Conservation (phyloP, 2,329 filamentous ascomycete genomes). For the Ilyonectria robusta region DNA sequence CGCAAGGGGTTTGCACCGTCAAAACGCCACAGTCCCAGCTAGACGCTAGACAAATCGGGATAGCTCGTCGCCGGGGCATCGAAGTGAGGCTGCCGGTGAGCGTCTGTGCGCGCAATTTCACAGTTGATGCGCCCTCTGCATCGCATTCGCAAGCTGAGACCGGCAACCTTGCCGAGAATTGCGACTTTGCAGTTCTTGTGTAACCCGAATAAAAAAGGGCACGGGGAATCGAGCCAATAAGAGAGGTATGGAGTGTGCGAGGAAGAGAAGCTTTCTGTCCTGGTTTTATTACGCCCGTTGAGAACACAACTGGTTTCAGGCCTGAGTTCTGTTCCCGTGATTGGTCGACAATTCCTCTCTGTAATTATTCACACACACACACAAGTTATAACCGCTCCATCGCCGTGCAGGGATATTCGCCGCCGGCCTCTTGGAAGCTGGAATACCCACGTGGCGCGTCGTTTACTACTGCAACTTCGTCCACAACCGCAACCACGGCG, state of each 20-base stretch:
- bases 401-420: not conserved
- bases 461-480: not conserved
- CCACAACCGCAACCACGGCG: not conserved
- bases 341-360: too few species aligned
- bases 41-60: not conserved
- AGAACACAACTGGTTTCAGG: too few species aligned
- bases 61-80: not conserved
- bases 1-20: not conserved
- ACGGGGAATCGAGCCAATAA: too few species aligned
- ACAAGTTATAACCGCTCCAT: too few species aligned
- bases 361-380: too few species aligned
- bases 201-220: not conserved
- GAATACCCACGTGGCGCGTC: not conserved
- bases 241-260: too few species aligned
- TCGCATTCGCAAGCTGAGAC: not conserved
- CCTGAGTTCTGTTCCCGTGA: too few species aligned
- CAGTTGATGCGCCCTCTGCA: not conserved
- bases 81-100: not conserved
- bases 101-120: not conserved
- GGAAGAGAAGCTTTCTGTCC: too few species aligned
- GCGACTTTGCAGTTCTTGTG: not conserved
- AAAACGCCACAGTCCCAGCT: not conserved
- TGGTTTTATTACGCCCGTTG: too few species aligned
- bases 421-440: not conserved
- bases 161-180: not conserved